Percentiles rank a stretch among this genome's conserved stretches.
These are phyloP conservation scores for Cajanus cajan DNA, from an alignment of 306 rosid species.

Conservation along the genomic window DNA sequence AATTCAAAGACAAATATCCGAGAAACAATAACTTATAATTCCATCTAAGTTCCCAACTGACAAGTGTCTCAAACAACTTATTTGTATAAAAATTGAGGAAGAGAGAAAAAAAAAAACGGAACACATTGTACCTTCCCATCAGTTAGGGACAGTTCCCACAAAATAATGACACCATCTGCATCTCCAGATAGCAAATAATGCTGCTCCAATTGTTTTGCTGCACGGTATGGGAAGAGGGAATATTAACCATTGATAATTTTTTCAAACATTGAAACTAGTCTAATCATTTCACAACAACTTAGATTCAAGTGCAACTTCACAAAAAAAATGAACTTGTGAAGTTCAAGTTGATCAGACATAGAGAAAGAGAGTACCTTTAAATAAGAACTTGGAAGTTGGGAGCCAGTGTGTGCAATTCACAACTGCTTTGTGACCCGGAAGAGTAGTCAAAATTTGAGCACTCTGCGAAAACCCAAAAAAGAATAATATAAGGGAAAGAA, in stretches of 20 bases:
- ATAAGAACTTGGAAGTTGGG: slow-evolving; percentile 66
- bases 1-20: slow-evolving; percentile 18
- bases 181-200: slow-evolving; percentile 91
- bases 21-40: neutral
- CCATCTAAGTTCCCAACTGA: slow-evolving; percentile 16
- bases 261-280: neutral
- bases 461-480: slow-evolving; percentile 41
- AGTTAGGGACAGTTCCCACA: slow-evolving; percentile 71
- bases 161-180: slow-evolving; percentile 69
- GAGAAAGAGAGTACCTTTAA: slow-evolving; percentile 55
- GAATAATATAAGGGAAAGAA: neutral
- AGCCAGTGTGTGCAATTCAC: slow-evolving; percentile 98
- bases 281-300: neutral
- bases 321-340: neutral
- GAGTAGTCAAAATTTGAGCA: slow-evolving; percentile 90
- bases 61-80: slow-evolving; percentile 6
- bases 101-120: neutral
- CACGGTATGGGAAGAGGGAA: neutral
- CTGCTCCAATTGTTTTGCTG: slow-evolving; percentile 65
- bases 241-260: neutral
- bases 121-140: slow-evolving; percentile 58
- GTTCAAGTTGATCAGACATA: neutral
- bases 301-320: slow-evolving; percentile 2
- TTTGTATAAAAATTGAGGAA: neutral
- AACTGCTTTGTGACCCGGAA: slow-evolving; percentile 81